These are phyloP conservation scores for Cryptococcus jaspeensis DNA, from an alignment of 1,284 basidiomycete genomes.

Conservation along the genomic window DNA sequence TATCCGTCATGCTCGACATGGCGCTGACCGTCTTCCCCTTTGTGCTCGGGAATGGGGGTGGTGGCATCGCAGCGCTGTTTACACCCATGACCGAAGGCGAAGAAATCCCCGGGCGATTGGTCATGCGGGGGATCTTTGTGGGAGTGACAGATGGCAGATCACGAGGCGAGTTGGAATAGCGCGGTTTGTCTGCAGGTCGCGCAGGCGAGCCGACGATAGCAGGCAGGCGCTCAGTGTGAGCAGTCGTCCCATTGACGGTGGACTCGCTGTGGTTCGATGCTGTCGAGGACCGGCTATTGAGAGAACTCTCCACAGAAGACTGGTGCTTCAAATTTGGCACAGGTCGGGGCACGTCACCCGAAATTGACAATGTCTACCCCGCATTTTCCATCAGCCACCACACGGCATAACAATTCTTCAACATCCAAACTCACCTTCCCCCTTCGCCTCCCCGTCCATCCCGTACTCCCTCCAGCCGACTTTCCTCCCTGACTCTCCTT, in stretches of 20 bases:
- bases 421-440: slow-evolving; percentile 71
- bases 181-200: slow-evolving; percentile 21
- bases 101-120: slow-evolving; percentile 56
- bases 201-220: slow-evolving; percentile 89
- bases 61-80: slow-evolving; percentile 4
- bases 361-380: slow-evolving; percentile 75
- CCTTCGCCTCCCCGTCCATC: slow-evolving; percentile 81
- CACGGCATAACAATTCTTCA: not conserved
- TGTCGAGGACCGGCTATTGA: slow-evolving; percentile 19
- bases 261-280: slow-evolving; percentile 22
- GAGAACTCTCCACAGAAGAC: slow-evolving; percentile 25
- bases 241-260: slow-evolving; percentile 53
- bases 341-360: slow-evolving; percentile 55
- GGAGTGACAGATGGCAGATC: slow-evolving; percentile 56
- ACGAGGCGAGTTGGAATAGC: slow-evolving; percentile 22
- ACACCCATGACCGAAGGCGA: slow-evolving; percentile 22
- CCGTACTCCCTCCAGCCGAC: slow-evolving; percentile 53
- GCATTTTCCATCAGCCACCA: not conserved
- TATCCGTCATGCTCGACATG: slow-evolving; percentile 21
- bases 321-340: slow-evolving; percentile 26
- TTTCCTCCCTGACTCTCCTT: not conserved
- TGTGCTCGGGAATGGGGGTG: slow-evolving; percentile 6
- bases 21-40: slow-evolving; percentile 20
- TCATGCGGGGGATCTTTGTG: slow-evolving; percentile 91
- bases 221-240: slow-evolving; percentile 68